A percentile compares a stretch with the other conserved stretches of the same genome.
phyloP scores from a whole-genome alignment of 2,329 filamentous ascomycete species.

The Orbilia brochopaga region DNA sequence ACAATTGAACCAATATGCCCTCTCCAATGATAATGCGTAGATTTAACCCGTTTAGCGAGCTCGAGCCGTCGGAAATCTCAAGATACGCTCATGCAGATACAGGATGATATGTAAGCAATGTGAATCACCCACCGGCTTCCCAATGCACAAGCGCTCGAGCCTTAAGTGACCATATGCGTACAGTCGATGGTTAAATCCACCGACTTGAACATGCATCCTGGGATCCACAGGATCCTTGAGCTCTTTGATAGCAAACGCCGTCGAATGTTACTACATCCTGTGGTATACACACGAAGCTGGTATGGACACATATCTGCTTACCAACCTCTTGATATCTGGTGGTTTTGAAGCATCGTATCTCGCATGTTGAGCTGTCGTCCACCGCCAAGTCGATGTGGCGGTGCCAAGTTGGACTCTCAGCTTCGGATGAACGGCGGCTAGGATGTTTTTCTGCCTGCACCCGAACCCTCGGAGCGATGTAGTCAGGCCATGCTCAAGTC shows the following conservation, averaged over 20 bases:
- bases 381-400: constrained; percentile 23
- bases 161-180: not conserved
- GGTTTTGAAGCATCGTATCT: not conserved
- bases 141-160: not conserved
- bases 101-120: not conserved
- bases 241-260: not conserved
- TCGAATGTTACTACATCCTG: too few relatives aligned
- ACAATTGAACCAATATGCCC: not conserved
- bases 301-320: not conserved
- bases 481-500: too few relatives aligned
- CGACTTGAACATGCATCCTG: not conserved
- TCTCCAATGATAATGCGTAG: not conserved
- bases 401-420: constrained; percentile 9
- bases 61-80: too few relatives aligned
- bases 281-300: too few relatives aligned
- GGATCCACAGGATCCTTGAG: not conserved
- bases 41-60: not conserved
- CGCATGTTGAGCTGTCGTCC: not conserved
- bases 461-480: constrained; percentile 9
- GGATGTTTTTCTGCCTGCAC: constrained; percentile 6
- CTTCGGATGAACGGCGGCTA: constrained; percentile 44
- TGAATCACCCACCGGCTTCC: not conserved
- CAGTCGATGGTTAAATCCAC: not conserved
- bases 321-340: not conserved
- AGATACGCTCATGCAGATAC: not conserved